A percentile compares a stretch with the other conserved stretches of the same genome.
Conservation (phyloP, 208 protist species). For the Trypanosoma avium region DNA sequence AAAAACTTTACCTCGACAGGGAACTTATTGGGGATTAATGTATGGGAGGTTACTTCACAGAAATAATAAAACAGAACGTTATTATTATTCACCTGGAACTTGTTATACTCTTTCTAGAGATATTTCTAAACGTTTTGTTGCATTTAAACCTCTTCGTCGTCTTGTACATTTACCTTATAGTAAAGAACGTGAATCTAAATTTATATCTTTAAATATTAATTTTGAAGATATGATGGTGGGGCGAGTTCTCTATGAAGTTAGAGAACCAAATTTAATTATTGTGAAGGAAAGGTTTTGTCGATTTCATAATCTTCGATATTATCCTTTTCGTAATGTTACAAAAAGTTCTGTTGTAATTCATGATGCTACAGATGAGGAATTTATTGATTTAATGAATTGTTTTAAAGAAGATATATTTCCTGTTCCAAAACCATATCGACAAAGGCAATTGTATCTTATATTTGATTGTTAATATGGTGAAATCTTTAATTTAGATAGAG, state of each 20-base stretch:
- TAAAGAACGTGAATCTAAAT: background rate
- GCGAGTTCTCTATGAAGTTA: background rate
- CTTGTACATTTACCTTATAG: background rate
- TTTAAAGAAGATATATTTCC: too few relatives aligned
- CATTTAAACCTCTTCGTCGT: background rate
- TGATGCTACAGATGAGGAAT: too few relatives aligned
- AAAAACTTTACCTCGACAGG: too few relatives aligned
- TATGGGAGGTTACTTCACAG: background rate
- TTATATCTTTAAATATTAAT: background rate
- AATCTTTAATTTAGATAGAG: too few relatives aligned
- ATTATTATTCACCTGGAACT: background rate
- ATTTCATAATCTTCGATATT: conserved; percentile 13
- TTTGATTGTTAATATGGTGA: too few relatives aligned
- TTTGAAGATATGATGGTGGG: conserved; percentile 1
- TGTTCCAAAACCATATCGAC: too few relatives aligned
- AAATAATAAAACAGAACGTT: background rate
- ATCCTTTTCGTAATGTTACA: too few relatives aligned
- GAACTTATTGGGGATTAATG: background rate
- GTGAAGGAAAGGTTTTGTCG: background rate
- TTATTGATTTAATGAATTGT: too few relatives aligned
- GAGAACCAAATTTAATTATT: background rate
- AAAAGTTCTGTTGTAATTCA: too few relatives aligned
- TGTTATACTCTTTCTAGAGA: background rate
- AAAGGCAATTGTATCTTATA: too few relatives aligned
- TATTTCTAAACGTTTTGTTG: background rate